These are phyloP conservation scores for Phytophthora colocasiae DNA, from an alignment of 352 stramenopile genomes.

Conservation along the genomic window DNA sequence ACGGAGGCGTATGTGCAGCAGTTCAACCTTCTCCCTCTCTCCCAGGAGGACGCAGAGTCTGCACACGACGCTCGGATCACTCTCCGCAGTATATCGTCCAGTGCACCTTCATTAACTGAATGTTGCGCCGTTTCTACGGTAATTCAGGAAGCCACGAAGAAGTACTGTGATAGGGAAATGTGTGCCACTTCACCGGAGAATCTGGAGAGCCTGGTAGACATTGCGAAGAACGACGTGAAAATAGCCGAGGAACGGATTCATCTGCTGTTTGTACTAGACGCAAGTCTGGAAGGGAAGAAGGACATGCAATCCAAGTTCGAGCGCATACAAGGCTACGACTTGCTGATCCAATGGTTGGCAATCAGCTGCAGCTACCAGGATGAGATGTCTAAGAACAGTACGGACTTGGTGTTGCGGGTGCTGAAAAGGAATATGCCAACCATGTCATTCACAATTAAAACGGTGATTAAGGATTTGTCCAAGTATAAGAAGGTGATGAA, in stretches of 20 bases:
- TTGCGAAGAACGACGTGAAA: conserved; percentile 41
- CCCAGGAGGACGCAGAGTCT: conserved; percentile 26
- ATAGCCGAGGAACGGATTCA: conserved; percentile 64
- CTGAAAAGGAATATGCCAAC: conserved; percentile 58
- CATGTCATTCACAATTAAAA: conserved; percentile 58
- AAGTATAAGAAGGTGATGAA: conserved; percentile 41
- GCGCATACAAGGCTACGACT: conserved; percentile 57
- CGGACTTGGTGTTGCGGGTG: conserved; percentile 60
- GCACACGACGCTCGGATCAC: conserved; percentile 34
- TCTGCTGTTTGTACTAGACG: conserved; percentile 64
- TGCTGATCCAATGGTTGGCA: conserved; percentile 68
- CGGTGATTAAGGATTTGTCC: conserved; percentile 34
- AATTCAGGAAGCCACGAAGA: conserved; percentile 42
- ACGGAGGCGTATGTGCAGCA: conserved; percentile 69
- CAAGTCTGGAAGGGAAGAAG: conserved; percentile 42
- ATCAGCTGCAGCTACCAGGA: conserved; percentile 54
- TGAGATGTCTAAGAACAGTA: conserved; percentile 53
- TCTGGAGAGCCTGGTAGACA: conserved; percentile 52
- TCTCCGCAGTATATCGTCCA: conserved; percentile 35
- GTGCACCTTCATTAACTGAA: conserved; percentile 32
- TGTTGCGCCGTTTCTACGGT: conserved; percentile 53
- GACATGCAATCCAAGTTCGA: conserved; percentile 62
- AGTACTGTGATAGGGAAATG: conserved; percentile 49
- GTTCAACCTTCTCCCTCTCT: conserved; percentile 55
- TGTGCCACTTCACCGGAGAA: conserved; percentile 42